Conservation (phyloP, 176 grass and related monocot species). For the bread wheat (Triticum aestivum) region DNA sequence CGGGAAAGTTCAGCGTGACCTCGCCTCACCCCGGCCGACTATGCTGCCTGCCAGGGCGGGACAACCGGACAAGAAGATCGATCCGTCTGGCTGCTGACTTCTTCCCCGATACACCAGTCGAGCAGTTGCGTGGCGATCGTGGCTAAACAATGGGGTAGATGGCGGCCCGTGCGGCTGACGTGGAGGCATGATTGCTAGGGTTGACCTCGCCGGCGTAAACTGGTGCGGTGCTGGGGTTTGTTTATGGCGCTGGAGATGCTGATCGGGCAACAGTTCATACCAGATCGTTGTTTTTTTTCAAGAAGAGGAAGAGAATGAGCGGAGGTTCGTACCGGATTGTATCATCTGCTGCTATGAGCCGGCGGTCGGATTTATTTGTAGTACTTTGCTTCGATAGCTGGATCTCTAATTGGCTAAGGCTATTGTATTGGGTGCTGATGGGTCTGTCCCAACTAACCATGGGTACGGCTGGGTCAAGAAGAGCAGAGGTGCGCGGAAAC, state of each 20-base stretch:
- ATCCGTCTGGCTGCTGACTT: slow-evolving; percentile 23
- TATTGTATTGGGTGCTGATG: slow-evolving; percentile 2
- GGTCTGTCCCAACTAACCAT: slow-evolving; percentile 24
- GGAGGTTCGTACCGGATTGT: background rate
- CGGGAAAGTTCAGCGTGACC: background rate
- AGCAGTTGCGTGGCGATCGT: background rate
- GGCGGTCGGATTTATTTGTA: background rate
- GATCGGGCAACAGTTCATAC: slow-evolving; percentile 28
- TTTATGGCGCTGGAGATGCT: slow-evolving; percentile 16
- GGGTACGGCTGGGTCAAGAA: background rate
- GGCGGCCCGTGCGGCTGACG: slow-evolving; percentile 10
- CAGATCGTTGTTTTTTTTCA: background rate
- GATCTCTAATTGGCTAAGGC: background rate
- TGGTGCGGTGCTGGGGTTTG: background rate
- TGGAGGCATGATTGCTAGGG: background rate
- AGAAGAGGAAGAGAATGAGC: background rate
- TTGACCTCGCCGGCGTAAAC: slow-evolving; percentile 24
- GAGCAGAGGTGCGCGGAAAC: background rate
- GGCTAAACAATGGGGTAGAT: background rate
- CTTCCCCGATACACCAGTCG: slow-evolving; percentile 4
- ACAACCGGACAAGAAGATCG: background rate
- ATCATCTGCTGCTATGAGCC: background rate
- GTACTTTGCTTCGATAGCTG: background rate
- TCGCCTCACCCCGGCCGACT: slow-evolving; percentile 19
- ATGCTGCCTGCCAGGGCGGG: background rate